Base-by-base conservation (phyloP, 495 filamentous ascomycete genomes). In the Talaromyces stipitatus region DNA sequence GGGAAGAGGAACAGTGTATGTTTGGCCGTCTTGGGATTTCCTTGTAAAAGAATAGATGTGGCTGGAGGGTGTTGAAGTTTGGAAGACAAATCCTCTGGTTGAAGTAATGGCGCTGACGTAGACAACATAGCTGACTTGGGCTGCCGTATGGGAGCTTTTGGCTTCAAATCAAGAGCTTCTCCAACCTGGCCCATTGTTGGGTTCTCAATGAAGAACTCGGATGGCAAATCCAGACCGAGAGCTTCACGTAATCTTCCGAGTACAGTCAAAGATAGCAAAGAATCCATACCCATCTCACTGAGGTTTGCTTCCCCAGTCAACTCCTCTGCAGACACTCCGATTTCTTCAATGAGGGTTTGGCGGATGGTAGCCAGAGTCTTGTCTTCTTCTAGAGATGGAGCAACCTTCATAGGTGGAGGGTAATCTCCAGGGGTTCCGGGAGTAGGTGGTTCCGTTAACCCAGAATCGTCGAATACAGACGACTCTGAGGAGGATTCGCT, bases 251-350 rank as follows among this genome's bases (percentile, higher is more conserved):
- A 72, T 48, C 69, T 73, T 26, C 77, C 74, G 5, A 80, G 67
- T 9, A 79, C 72, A 0, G 75, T 76, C 6, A 81, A 64, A 3
- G 76, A 74, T 66, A 81, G 74, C n/a, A 81, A 62, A 9, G 78
- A 81, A 57, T 82, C 79, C 65, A 82, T 71, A 7, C 79, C 79
- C 60, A 81, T 68, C 27, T 78, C 70, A 11, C 61, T 67, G 33
- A 81, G 68, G 43, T 79, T 75, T 4, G 69, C 64, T 11, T 74
- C 64, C 23, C 59, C 66, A 9, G 65, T 60, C 50, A 92, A 75
- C 60, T 89, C 86, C 4, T 85, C 78, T 0, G 84, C 69, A 4
- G 84, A 72, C 11, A 89, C 78, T 20, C 82, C 84, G 68, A 89
- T 87, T 63, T 90, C 88, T 26, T 80, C 73, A 2, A 85, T 80